phyloP scores from a whole-genome alignment of 257 asterid species.

The Plantago ovata region DNA sequence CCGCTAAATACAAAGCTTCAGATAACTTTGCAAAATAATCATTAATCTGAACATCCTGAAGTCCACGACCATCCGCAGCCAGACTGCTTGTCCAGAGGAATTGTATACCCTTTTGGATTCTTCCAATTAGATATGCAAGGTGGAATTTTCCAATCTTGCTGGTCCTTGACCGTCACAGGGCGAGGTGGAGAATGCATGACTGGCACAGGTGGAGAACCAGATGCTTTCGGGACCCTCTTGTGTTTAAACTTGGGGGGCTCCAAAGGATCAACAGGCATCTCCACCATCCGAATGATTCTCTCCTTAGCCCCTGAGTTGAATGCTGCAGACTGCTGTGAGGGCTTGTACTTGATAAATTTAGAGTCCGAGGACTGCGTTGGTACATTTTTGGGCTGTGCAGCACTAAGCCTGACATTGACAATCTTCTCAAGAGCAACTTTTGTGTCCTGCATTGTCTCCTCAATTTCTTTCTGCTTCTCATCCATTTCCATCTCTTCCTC shows the following conservation, averaged over 20 bases:
- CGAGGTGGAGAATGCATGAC: slow-evolving; percentile 95
- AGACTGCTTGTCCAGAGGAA: slow-evolving; percentile 89
- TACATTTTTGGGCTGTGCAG: slow-evolving; percentile 87
- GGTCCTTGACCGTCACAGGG: slow-evolving; percentile 83
- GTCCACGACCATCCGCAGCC: slow-evolving; percentile 93
- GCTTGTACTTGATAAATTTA: slow-evolving; percentile 85
- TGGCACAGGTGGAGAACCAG: slow-evolving; percentile 96
- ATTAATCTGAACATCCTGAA: slow-evolving; percentile 82
- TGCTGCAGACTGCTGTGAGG: slow-evolving; percentile 87
- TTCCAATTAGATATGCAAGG: slow-evolving; percentile 97
- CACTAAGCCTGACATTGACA: slow-evolving; percentile 83
- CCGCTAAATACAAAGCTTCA: slow-evolving; percentile 69
- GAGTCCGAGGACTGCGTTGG: slow-evolving; percentile 63
- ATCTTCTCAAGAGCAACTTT: slow-evolving; percentile 92
- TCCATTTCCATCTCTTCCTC: slow-evolving; percentile 74
- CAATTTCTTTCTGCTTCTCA: slow-evolving; percentile 74
- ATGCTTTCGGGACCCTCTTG: slow-evolving; percentile 85
- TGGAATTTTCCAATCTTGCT: slow-evolving; percentile 88
- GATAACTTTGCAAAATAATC: slow-evolving; percentile 76
- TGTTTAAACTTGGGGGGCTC: slow-evolving; percentile 94
- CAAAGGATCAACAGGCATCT: slow-evolving; percentile 86
- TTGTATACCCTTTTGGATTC: slow-evolving; percentile 88
- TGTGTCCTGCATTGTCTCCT: slow-evolving; percentile 67
- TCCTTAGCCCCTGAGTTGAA: slow-evolving; percentile 94
- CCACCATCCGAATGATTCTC: slow-evolving; percentile 86